phyloP scores from a whole-genome alignment of 139 green algal species.

The Pleodorina starrii region DNA sequence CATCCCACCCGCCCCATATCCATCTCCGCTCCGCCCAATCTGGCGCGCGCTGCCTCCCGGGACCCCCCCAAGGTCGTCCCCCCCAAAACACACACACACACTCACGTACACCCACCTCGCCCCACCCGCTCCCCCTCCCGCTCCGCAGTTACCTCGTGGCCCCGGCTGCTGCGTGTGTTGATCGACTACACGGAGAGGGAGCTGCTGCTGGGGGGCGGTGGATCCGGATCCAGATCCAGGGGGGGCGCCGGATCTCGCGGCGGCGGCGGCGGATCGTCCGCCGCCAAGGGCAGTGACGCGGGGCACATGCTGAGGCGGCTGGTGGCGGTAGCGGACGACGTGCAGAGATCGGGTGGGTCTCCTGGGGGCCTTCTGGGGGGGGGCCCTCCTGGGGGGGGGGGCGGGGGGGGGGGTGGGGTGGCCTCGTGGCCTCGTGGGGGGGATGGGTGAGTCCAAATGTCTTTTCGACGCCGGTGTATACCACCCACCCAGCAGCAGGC shows the following conservation, averaged over 20 bases:
- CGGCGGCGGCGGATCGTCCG: neutral
- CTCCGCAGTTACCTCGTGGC: slow-evolving; percentile 29
- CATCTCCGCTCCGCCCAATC: too few species aligned
- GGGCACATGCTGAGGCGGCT: neutral
- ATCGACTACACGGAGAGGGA: slow-evolving; percentile 7
- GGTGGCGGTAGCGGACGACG: slow-evolving; percentile 33
- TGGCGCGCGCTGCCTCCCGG: too few species aligned
- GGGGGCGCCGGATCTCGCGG: neutral
- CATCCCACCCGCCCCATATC: too few species aligned
- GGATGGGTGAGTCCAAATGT: too few species aligned
- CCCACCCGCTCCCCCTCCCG: neutral
- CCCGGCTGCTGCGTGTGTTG: neutral
- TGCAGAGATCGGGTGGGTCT: neutral
- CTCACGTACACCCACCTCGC: too few species aligned
- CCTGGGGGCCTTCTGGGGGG: too few species aligned
- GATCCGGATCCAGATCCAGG: neutral
- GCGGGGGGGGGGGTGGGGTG: neutral
- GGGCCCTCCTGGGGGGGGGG: too few species aligned
- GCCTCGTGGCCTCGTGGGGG: neutral
- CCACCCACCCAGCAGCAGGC: too few species aligned
- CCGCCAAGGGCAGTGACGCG: neutral
- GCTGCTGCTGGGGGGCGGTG: neutral
- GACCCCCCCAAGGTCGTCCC: too few species aligned
- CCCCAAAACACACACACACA: too few species aligned
- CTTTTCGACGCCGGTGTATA: too few species aligned